phyloP scores from a whole-genome alignment of 2,329 filamentous ascomycete species.

The Sordariomycetes sp. region DNA sequence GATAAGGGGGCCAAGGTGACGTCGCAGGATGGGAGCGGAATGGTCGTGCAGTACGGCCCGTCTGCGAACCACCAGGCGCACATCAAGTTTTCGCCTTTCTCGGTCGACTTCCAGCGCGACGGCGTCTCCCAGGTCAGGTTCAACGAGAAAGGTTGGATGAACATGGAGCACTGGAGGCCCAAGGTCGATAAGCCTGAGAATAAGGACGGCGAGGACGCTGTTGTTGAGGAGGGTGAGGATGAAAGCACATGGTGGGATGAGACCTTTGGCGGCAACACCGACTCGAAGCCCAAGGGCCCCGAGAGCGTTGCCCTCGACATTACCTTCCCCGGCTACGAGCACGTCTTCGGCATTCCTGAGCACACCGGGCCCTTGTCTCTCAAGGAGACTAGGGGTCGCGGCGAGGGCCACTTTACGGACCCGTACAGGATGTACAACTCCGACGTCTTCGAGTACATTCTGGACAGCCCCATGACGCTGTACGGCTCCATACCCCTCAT shows the following conservation, averaged over 20 bases:
- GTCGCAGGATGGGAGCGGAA: constrained; percentile 50
- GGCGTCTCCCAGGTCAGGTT: constrained; percentile 72
- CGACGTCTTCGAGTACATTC: constrained; percentile 94
- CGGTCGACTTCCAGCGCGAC: constrained; percentile 75
- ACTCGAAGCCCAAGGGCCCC: constrained; percentile 86
- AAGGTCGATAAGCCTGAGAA: constrained; percentile 54
- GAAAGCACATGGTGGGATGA: constrained; percentile 98
- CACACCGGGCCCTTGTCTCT: constrained; percentile 81
- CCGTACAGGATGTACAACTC: constrained; percentile 93
- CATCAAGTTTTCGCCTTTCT: constrained; percentile 72
- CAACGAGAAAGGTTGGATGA: constrained; percentile 81
- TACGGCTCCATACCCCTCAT: constrained; percentile 97
- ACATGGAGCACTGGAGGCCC: constrained; percentile 88
- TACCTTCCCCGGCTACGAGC: constrained; percentile 78
- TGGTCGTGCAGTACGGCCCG: constrained; percentile 70
- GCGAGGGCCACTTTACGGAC: constrained; percentile 71
- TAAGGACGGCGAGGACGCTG: constrained; percentile 41
- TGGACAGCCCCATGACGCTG: constrained; percentile 95
- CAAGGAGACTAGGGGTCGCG: constrained; percentile 71
- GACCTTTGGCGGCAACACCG: constrained; percentile 86
- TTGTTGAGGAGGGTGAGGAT: constrained; percentile 47
- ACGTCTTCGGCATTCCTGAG: constrained; percentile 90
- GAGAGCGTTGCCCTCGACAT: constrained; percentile 89
- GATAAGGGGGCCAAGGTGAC: constrained; percentile 60
- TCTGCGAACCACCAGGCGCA: constrained; percentile 65